These are phyloP conservation scores for Canna indica DNA, from an alignment of 176 grass and related monocot species.

Conservation along the genomic window DNA sequence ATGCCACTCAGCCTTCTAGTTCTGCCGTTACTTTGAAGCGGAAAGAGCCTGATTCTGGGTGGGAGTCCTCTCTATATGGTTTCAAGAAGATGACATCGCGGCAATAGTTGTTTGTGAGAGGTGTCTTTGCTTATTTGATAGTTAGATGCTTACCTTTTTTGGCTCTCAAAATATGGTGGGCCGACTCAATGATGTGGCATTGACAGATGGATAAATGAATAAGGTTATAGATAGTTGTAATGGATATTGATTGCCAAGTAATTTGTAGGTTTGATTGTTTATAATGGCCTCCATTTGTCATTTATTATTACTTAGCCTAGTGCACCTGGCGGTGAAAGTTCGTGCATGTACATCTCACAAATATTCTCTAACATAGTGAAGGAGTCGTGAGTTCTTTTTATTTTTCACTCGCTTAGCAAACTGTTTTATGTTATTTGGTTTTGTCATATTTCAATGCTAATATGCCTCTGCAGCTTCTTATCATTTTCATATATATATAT, in stretches of 20 bases:
- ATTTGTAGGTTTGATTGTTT: neutral
- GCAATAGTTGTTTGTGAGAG: neutral
- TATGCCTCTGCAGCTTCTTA: no score
- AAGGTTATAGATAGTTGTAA: neutral
- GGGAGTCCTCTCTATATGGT: neutral
- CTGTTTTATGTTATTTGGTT: no score
- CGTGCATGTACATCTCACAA: neutral
- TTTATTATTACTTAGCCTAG: neutral
- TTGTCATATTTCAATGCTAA: no score
- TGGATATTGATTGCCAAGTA: neutral
- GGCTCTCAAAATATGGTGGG: neutral
- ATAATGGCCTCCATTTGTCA: neutral
- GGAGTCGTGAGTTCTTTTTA: neutral
- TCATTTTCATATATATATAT: no score
- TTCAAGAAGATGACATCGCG: constrained; percentile 8
- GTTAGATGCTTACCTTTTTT: neutral
- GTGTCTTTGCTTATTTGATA: neutral
- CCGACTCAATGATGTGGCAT: neutral
- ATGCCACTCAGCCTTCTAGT: constrained; percentile 7
- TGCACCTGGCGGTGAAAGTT: neutral
- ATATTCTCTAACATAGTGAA: neutral
- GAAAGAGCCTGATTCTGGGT: constrained; percentile 16
- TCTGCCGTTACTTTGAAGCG: neutral
- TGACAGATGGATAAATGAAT: neutral
- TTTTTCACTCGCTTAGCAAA: no score